Evolutionary conservation across 495 filamentous ascomycete species (phyloP), one percentile per base, ranked within the genome.

Genomic region (Barbatosphaeria neglecta): DNA sequence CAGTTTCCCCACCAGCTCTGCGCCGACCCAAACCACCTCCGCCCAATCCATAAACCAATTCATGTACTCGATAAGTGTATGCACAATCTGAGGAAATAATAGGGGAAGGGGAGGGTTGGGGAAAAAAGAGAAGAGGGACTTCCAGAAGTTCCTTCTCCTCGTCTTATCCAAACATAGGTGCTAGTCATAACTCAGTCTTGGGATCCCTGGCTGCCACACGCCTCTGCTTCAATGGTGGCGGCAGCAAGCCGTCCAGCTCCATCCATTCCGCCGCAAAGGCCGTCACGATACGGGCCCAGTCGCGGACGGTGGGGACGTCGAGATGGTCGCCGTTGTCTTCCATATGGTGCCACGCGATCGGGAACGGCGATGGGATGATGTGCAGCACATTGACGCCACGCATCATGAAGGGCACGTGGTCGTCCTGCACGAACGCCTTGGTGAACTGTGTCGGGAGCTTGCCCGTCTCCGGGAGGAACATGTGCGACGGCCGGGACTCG

Each of bases 191-290:
- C 45, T 52, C 56, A 35, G 50, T 50, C 47, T 56, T 51, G 45
- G 23, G 23, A 13, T 41, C 39, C 22, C 39, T 22, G 15, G n/a
- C n/a, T n/a, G 20, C 15, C 39, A 41, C 13, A 11, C 24, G 39
- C 20, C 22, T 23, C 5, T 41, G 39, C 39, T 41, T 41, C 4
- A 41, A 1, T 1, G n/a, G n/a, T n/a, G 39, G 20, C 4, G 39
- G 39, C 20, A 41, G 16, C 13, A 41, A 22, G 22, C 39, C 39
- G 20, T 41, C 39, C 47, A 60, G 51, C 43, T 72, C 90, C 78
- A 96, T 73, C 85, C 86, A 95, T 63, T 93, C 90, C 1, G 83
- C 78, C 33, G 78, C 75, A 68, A 95, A 95, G 1, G 80, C 87
- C 6, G 84, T 80, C 22, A 85, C 61, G 16, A 96, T 74, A 56